phyloP scores from a whole-genome alignment of 2,329 filamentous ascomycete species.

The Pestalotiopsis sp. region DNA sequence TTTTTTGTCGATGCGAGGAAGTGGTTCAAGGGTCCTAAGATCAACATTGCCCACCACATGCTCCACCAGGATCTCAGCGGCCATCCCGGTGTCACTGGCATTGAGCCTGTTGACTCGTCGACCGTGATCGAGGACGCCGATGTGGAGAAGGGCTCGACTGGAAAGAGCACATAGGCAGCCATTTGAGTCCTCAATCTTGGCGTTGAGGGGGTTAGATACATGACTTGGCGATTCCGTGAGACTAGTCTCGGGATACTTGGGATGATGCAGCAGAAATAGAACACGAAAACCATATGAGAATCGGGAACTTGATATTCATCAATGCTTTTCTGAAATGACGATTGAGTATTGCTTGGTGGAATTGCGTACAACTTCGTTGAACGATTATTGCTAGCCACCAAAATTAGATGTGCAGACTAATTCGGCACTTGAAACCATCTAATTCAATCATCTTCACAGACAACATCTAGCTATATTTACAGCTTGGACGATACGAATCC shows the following conservation, averaged over 20 bases:
- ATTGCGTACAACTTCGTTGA: too few relatives aligned
- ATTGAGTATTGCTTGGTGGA: too few relatives aligned
- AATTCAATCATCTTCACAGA: not conserved
- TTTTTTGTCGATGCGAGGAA: constrained; percentile 64
- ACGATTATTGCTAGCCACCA: too few relatives aligned
- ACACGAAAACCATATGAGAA: too few relatives aligned
- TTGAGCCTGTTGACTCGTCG: constrained; percentile 6
- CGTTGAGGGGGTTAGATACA: too few relatives aligned
- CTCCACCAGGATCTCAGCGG: constrained; percentile 18
- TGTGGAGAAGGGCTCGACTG: constrained; percentile 23
- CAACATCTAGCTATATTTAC: not conserved
- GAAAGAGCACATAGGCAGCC: not conserved
- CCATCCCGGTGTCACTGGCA: constrained; percentile 20
- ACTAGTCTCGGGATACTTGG: too few relatives aligned
- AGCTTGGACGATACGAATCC: not conserved
- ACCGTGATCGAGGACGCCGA: constrained; percentile 17
- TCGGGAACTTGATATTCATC: too few relatives aligned
- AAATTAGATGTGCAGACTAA: too few relatives aligned
- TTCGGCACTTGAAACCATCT: not conserved
- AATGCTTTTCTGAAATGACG: too few relatives aligned
- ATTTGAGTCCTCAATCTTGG: not conserved
- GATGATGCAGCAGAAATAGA: too few relatives aligned
- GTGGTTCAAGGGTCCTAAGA: constrained; percentile 72
- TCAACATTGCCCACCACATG: constrained; percentile 52
- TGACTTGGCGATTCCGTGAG: too few relatives aligned